phyloP scores from a whole-genome alignment of 2,329 filamentous ascomycete genomes.

The Monosporascus sp. region DNA sequence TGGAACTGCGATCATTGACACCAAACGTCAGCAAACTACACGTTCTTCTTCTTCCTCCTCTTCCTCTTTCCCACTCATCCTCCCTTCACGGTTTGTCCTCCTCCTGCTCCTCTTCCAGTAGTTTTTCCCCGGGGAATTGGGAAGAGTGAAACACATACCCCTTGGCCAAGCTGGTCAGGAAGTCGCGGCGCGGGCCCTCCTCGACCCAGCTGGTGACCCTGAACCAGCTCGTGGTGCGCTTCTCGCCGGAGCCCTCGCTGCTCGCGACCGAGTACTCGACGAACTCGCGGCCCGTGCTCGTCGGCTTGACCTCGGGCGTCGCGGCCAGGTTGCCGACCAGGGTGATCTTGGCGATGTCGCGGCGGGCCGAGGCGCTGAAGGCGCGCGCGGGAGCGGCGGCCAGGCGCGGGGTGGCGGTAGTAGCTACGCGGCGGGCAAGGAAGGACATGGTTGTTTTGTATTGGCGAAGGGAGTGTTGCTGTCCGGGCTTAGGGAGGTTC shows the following conservation, averaged over 20 bases:
- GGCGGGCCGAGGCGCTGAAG: conserved; percentile 68
- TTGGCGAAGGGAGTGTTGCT: neutral
- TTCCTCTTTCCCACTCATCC: neutral
- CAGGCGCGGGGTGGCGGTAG: conserved; percentile 37
- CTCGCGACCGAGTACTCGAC: conserved; percentile 74
- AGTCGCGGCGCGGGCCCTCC: conserved; percentile 66
- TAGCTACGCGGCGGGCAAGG: conserved; percentile 47
- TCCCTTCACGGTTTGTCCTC: neutral
- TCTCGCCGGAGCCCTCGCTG: conserved; percentile 59
- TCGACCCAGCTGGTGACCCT: conserved; percentile 64
- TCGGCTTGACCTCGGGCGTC: conserved; percentile 68
- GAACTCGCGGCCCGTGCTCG: conserved; percentile 66
- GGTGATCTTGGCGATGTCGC: conserved; percentile 70
- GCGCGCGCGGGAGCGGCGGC: conserved; percentile 48
- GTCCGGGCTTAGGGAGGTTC: too few relatives aligned
- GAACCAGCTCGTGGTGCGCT: conserved; percentile 82
- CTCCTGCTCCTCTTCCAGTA: neutral
- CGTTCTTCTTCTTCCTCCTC: neutral
- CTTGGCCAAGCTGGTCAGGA: conserved; percentile 69
- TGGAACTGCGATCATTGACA: conserved; percentile 46
- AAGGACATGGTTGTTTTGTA: conserved; percentile 36
- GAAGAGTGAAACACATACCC: conserved; percentile 56
- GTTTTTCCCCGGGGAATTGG: neutral
- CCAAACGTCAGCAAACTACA: conserved; percentile 5
- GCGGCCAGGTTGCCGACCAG: conserved; percentile 80